Evolutionary conservation across 345 rosid genomes (phyloP).

Genomic region (Limnanthes douglasii): DNA sequence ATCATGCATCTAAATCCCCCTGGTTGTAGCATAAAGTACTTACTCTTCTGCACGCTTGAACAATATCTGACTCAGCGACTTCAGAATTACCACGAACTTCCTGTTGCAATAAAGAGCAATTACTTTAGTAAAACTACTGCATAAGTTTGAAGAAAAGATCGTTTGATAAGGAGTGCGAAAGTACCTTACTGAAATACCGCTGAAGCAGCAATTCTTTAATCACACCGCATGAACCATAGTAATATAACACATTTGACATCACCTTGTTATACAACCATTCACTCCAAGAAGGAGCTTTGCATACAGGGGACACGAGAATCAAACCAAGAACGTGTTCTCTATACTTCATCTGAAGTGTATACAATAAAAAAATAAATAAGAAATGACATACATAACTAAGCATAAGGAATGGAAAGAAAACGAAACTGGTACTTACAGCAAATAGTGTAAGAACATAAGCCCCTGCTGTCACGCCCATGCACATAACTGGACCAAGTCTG

Average conservation of each 20-base stretch:
- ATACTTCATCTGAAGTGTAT: conserved; percentile 63
- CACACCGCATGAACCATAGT: conserved; percentile 82
- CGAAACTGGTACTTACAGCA: conserved; percentile 39
- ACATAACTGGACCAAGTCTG: conserved; percentile 91
- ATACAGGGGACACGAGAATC: conserved; percentile 84
- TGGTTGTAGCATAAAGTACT: conserved; percentile 6
- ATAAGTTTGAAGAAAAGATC: not conserved
- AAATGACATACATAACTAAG: not conserved
- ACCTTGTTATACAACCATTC: conserved; percentile 90
- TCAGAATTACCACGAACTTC: conserved; percentile 80
- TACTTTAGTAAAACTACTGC: conserved; percentile 3
- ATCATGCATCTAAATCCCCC: no score
- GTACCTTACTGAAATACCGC: conserved; percentile 91
- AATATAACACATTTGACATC: conserved; percentile 59
- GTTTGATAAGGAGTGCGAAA: not conserved
- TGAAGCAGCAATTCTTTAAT: conserved; percentile 70
- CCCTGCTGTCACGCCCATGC: conserved; percentile 96
- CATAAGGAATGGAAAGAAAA: not conserved
- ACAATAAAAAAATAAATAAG: conserved; percentile 4
- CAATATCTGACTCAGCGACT: conserved; percentile 85
- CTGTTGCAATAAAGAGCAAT: conserved; percentile 20
- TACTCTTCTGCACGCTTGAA: conserved; percentile 82
- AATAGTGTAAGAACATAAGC: conserved; percentile 81
- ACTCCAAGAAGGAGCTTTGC: conserved; percentile 91
- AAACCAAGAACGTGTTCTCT: conserved; percentile 79